Base-by-base conservation (phyloP, 495 filamentous ascomycete species). In the Penicillium argentinense region DNA sequence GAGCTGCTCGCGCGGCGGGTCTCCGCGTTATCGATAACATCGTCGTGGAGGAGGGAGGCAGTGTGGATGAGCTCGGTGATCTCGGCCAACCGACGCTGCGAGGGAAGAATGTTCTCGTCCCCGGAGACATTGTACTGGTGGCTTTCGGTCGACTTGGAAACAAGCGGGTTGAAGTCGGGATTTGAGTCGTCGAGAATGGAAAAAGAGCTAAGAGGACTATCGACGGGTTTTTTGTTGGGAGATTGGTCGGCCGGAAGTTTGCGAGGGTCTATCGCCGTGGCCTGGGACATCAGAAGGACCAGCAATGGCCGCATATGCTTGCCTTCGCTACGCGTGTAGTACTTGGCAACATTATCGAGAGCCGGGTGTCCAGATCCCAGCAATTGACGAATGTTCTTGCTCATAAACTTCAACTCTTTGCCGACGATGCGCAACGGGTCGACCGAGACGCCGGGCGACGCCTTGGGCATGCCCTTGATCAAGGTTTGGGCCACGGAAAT, bases 1-100 rank as follows among this genome's bases (percentile, higher is more conserved):
- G 88, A 95, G 19, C 87, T 88, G 21, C 81, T 79, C 4, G 88
- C 88, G 25, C 93, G 84, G 24, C 93, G 82, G 0, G 88, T 84
- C 19, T 84, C 74, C 1, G 93, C 91, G 54, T 91, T 88, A 62
- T 98, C 93, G 56, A 98, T 95, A 21, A 98, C 95, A 71, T 98
- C 93, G 75, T 98, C 93, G 66, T 98, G 93, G 4, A 98, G 80
- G 17, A 98, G 81, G 9, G 93, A 97, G 2, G 93, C 93, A 2
- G 93, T 97, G 66, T 98, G 93, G 42, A 98, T 97, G 21, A 98
- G 74, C 66, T 98, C 93, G 12, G 93, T 93, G 65, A 98, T 98
- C 66, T 98, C 93, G 42, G 93, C 93, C 28, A 98, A 79, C 24
- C 93, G 82, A 14, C 89, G 87, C 5, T 57, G 92, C n/a, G 90